phyloP scores from a whole-genome alignment of 495 filamentous ascomycete genomes.

The Lepidopterella palustris region DNA sequence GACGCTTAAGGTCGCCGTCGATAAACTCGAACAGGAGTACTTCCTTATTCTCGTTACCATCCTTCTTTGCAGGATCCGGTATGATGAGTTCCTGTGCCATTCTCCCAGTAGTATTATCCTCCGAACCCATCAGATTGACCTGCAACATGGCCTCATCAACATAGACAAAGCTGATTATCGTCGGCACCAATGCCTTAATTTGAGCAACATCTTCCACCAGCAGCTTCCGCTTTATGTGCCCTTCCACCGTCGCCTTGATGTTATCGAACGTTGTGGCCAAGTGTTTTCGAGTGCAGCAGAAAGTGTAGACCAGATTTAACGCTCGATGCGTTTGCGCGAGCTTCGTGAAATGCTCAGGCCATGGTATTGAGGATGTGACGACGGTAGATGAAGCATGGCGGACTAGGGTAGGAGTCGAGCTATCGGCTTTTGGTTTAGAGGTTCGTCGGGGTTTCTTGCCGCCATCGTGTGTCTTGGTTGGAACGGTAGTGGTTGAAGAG shows the following conservation, averaged over 20 bases:
- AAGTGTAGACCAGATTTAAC: slow-evolving; percentile 88
- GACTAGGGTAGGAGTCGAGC: slow-evolving; percentile 31
- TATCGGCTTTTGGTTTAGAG: slow-evolving; percentile 22
- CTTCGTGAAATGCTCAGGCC: slow-evolving; percentile 67
- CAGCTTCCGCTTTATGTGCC: slow-evolving; percentile 65
- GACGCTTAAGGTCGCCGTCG: slow-evolving; percentile 81
- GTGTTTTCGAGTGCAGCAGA: slow-evolving; percentile 87
- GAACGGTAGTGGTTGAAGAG: slow-evolving; percentile 36
- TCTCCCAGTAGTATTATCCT: slow-evolving; percentile 32
- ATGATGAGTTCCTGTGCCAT: slow-evolving; percentile 23
- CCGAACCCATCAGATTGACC: slow-evolving; percentile 68
- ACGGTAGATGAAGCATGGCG: slow-evolving; percentile 41
- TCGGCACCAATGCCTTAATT: slow-evolving; percentile 69
- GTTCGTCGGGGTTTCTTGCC: slow-evolving; percentile 45
- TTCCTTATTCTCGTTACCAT: slow-evolving; percentile 45
- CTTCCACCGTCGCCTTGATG: slow-evolving; percentile 76
- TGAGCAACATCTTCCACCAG: slow-evolving; percentile 71
- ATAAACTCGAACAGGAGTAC: slow-evolving; percentile 87
- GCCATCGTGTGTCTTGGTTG: slow-evolving; percentile 52
- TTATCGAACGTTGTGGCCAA: slow-evolving; percentile 86
- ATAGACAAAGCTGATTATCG: slow-evolving; percentile 74
- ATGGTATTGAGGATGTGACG: slow-evolving; percentile 48
- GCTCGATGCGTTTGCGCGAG: slow-evolving; percentile 75
- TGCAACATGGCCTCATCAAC: slow-evolving; percentile 76
- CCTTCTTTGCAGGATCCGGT: slow-evolving; percentile 30